Conservation (phyloP, 140 eudicot genomes). For the Bidens hawaiensis region DNA sequence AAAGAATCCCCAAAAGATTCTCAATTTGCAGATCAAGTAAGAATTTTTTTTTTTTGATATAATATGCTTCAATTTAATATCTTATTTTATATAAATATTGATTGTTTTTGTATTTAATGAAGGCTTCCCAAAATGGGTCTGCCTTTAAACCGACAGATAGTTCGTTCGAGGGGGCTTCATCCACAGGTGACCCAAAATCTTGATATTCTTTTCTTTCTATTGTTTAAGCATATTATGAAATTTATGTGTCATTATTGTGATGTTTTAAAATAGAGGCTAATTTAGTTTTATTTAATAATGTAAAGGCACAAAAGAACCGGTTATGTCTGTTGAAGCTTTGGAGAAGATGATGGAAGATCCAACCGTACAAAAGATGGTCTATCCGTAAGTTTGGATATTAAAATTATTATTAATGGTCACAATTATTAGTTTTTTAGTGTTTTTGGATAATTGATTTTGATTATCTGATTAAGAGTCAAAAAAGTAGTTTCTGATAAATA, state of each 20-base stretch:
- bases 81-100: not conserved
- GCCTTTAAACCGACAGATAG: constrained; percentile 44
- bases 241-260: not conserved
- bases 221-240: not conserved
- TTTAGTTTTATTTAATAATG: not conserved
- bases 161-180: constrained; percentile 46
- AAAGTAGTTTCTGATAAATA: no score
- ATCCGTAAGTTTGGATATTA: constrained; percentile 51
- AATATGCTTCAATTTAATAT: constrained; percentile 9
- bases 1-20: constrained; percentile 44
- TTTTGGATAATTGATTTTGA: no score
- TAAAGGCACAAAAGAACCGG: constrained; percentile 36
- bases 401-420: no score
- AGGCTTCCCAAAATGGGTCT: constrained; percentile 85
- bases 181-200: constrained; percentile 39
- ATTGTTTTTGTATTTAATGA: constrained; percentile 6
- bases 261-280: constrained; percentile 15
- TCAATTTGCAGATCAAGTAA: constrained; percentile 45
- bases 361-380: constrained; percentile 80
- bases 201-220: not conserved
- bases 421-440: no score
- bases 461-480: no score
- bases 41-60: constrained; percentile 7
- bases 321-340: constrained; percentile 84
- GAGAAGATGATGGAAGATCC: constrained; percentile 99